Conservation (phyloP, 345 rosid species). For the Raphanus sativus region DNA sequence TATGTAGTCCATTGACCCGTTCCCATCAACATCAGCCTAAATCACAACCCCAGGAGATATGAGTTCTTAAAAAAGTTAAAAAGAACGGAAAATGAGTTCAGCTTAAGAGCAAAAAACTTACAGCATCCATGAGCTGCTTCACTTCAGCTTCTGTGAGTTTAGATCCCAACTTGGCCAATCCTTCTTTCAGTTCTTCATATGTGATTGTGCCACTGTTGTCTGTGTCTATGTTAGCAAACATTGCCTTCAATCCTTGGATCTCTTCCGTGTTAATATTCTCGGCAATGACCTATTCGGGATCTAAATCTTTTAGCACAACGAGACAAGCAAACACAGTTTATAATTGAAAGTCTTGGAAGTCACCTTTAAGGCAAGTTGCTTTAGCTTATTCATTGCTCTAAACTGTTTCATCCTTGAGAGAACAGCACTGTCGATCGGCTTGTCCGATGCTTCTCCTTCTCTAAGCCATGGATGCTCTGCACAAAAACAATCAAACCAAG, state of each 20-base stretch:
- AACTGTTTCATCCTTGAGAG: not conserved
- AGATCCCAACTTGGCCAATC: not conserved
- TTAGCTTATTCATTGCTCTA: not conserved
- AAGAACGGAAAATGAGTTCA: not conserved
- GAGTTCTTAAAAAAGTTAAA: not conserved
- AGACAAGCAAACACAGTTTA: no score
- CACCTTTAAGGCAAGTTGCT: not conserved
- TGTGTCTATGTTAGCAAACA: not conserved
- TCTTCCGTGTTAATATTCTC: not conserved
- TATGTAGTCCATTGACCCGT: constrained; percentile 86
- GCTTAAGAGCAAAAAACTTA: not conserved
- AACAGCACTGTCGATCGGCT: not conserved
- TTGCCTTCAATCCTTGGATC: not conserved
- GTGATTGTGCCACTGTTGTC: not conserved
- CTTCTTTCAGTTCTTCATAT: not conserved
- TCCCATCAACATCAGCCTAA: constrained; percentile 46
- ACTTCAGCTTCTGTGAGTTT: not conserved
- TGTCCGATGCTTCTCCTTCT: not conserved
- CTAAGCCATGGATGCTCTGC: not conserved
- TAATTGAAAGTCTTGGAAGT: not conserved
- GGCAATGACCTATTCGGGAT: not conserved
- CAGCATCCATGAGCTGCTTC: not conserved
- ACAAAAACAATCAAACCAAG: not conserved
- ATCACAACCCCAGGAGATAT: not conserved
- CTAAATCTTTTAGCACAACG: not conserved